A percentile compares a stretch with the other conserved stretches of the same genome.
These are phyloP conservation scores for Paradendryphiella salina DNA, from an alignment of 2,329 filamentous ascomycete genomes.

Conservation along the genomic window DNA sequence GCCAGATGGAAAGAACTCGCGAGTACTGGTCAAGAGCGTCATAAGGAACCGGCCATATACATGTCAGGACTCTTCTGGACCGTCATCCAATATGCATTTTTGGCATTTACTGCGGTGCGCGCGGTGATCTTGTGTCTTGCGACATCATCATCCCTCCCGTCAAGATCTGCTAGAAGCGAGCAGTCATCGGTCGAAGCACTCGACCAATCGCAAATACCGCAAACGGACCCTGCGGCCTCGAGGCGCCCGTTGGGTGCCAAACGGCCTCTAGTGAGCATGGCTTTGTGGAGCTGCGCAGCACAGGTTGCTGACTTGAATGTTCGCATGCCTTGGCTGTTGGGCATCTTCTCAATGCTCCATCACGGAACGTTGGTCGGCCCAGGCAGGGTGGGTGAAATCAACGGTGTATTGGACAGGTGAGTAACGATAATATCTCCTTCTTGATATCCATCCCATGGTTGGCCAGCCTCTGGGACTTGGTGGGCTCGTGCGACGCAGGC, in stretches of 20 bases:
- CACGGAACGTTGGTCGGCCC: constrained; percentile 73
- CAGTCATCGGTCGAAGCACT: constrained; percentile 35
- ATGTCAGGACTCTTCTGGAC: constrained; percentile 56
- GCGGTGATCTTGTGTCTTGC: constrained; percentile 66
- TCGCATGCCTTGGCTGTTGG: constrained; percentile 90
- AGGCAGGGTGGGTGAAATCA: constrained; percentile 71
- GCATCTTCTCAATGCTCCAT: constrained; percentile 74
- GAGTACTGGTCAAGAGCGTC: constrained; percentile 21
- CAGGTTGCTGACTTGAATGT: constrained; percentile 72
- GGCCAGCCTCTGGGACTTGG: constrained; percentile 29
- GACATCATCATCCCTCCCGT: constrained; percentile 68
- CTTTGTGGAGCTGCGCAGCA: constrained; percentile 72
- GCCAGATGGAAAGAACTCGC: constrained; percentile 21
- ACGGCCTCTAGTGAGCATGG: constrained; percentile 74
- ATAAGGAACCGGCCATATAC: constrained; percentile 23
- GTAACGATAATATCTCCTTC: constrained; percentile 50
- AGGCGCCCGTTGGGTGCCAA: constrained; percentile 46
- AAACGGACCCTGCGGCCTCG: constrained; percentile 38
- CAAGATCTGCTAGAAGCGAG: constrained; percentile 50
- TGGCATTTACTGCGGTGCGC: constrained; percentile 65
- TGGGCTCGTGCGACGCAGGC: constrained; percentile 35
- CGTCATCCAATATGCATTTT: constrained; percentile 55
- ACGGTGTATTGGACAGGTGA: constrained; percentile 90
- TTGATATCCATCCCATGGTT: constrained; percentile 37
- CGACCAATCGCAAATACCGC: constrained; percentile 37